Base-by-base conservation (phyloP, 192 early-diverging fungal species). In the Coemansia biformis region DNA sequence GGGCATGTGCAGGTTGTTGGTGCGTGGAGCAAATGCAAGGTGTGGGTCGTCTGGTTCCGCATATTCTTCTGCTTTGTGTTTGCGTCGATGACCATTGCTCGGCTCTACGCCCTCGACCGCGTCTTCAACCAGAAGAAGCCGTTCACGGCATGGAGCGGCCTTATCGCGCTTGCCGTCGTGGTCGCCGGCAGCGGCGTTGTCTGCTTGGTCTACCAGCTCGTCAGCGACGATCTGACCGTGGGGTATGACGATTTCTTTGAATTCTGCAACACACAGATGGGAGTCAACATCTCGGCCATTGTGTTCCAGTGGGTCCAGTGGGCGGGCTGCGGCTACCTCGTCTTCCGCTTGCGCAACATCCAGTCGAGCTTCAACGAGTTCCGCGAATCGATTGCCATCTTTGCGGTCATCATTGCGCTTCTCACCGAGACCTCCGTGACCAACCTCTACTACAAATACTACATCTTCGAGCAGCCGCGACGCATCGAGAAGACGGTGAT, bases 91-190 rank as follows among this genome's bases (percentile, higher is more conserved):
- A 45, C 48, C 17, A 57, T 72, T 24, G 53, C 64, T 29, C 61
- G 68, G 15, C 59, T 72, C 24, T 63, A 44, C 48, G 68, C 68
- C 4, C 57, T 72, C 1, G 60, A 72, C 44, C 60, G 68, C 16
- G 68, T 72, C 29, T 72, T 72, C 32, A 72, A 60, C 37, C 68
- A 72, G 41, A 41, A 58, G 19, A 72, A 72, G 53, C 61, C 68
- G 13, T 72, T 72, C 36, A 57, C 57, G 7, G 38, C 34, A 2
- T 46, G 51, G 29, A 54, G 40, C 28, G 38, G 40, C 40, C 11
- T 63, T 5, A 38, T 41, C 21, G 30, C 46, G 8, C 17, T 38
- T 12, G 15, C 7, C 8, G 33, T 52, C 19, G 52, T 63, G 3
- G 22, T 59, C 13, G 7, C 40, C 7, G 24, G 59, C 14, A 57